Conservation (phyloP, 345 rosid species). For the Toxicodendron radicans region DNA sequence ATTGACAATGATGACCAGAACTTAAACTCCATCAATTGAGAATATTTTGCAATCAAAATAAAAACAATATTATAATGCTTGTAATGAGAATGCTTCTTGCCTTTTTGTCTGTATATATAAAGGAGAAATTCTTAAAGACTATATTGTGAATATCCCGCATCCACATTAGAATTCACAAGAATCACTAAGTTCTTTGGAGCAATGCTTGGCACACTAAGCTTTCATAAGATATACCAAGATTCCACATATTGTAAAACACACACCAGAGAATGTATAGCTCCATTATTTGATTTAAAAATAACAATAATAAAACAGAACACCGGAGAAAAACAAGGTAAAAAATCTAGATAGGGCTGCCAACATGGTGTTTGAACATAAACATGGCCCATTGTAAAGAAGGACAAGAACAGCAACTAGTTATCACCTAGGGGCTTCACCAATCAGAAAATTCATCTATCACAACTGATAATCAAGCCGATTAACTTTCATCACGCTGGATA, state of each 20-base stretch:
- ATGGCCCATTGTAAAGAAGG: background rate
- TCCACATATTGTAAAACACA: background rate
- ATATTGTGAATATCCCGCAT: background rate
- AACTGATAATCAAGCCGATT: background rate
- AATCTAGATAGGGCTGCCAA: background rate
- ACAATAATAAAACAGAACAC: no score
- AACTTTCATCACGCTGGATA: background rate
- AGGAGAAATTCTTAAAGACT: background rate
- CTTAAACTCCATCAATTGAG: background rate
- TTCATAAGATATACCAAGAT: background rate
- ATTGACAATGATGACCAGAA: background rate
- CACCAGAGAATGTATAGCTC: background rate
- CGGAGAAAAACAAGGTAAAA: background rate
- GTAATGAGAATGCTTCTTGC: background rate
- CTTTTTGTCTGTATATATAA: background rate
- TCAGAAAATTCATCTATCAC: background rate
- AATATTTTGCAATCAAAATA: background rate
- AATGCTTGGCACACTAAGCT: background rate
- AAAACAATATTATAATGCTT: background rate
- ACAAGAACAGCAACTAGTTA: background rate
- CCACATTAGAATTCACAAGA: background rate
- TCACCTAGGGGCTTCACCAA: background rate
- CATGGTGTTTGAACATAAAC: conserved; percentile 1
- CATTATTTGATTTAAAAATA: background rate
- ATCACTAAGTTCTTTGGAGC: background rate